These are phyloP conservation scores for Przewalskia tangutica DNA, from an alignment of 257 asterid genomes.

Conservation along the genomic window DNA sequence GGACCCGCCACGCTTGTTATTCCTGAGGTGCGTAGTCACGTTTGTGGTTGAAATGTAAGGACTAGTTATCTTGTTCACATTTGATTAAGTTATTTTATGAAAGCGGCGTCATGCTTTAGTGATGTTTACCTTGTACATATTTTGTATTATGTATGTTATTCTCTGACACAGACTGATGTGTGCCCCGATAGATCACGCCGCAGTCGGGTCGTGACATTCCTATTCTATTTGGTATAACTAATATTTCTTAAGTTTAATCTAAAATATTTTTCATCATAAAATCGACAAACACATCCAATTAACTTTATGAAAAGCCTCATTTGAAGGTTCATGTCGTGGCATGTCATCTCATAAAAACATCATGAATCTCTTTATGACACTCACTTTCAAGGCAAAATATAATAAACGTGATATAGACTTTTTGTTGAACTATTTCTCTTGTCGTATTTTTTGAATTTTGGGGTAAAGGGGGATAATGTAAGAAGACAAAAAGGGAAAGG, in stretches of 20 bases:
- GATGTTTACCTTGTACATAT: no score
- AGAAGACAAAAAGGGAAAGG: not conserved
- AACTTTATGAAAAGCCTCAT: not conserved
- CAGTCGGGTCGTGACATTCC: no score
- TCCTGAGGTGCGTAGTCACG: no score
- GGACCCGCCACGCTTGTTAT: no score
- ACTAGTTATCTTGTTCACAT: no score
- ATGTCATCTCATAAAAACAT: not conserved
- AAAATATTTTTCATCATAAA: not conserved
- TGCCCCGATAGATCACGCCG: no score
- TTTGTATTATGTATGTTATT: no score
- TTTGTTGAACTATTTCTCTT: not conserved
- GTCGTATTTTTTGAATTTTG: not conserved
- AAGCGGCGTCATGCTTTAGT: no score
- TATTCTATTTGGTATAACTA: not conserved
- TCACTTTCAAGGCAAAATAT: not conserved
- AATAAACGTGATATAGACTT: not conserved
- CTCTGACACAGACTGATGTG: no score
- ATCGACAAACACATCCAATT: not conserved
- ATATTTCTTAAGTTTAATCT: not conserved
- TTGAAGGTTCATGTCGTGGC: not conserved
- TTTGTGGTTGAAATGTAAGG: no score
- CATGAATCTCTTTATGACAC: not conserved
- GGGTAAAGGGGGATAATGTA: not conserved
- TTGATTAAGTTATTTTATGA: no score